Base-by-base conservation (phyloP, 257 asterid species). In the Avicennia marina region DNA sequence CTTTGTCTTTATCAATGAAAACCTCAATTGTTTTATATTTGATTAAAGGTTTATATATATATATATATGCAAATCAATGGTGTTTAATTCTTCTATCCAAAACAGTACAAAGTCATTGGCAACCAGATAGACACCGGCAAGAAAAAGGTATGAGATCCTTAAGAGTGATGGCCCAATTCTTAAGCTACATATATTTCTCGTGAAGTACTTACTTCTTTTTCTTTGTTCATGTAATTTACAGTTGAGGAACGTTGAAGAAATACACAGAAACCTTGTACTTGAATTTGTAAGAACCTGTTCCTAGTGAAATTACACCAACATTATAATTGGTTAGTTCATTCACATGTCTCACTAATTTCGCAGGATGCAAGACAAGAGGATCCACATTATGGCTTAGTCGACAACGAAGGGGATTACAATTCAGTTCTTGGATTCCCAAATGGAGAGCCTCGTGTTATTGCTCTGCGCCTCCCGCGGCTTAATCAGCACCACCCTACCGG, bases 361-460 rank as follows among this genome's bases (percentile, higher is more conserved):
- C 20, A 93, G 96, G 95, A 88, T 65, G 86, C 87, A 22, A 76
- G 87, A 54, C 84, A 75, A 2, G 95, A 84, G 66, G 97, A 93
- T 69, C 94, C 98, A 38, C 95, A 85, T 56, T 88, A 76, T 31
- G 98, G 95, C 1, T 62, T 89, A 66, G 96, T 93, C 2, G 98
- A 93, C 11, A 81, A 88, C 13, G 98, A 79, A 48, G 89, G 79
- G 13, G 98, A 80, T 63, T 93, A 81, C 61, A 72, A 71, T 47
- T 56, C 89, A 0, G 66, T 84, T 50, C 69, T 84, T 53, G 94
- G 90, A 29, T 90, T 66, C 26, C n/a, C n/a, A n/a, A n/a, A n/a
- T n/a, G n/a, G n/a, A n/a, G 33, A 7, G 33, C 33, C 33, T 29
- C 33, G 33, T 7, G 7, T 29, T 29, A 29, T 29, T 29, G 33